Evolutionary conservation across 2,329 filamentous ascomycete genomes (phyloP).

Genomic region (Fusarium sp.): DNA sequence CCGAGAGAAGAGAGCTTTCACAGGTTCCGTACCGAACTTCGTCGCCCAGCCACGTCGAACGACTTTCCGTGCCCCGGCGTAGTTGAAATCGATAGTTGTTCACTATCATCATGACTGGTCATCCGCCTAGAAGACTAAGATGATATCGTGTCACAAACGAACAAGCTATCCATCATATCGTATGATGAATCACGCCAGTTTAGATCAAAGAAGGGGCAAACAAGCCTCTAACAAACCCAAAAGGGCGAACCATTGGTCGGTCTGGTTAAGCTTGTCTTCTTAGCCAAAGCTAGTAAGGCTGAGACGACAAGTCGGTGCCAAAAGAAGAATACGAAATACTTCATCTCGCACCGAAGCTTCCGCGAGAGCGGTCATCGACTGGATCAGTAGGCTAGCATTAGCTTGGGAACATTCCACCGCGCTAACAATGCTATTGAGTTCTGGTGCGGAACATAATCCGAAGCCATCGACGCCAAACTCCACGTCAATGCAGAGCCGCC

Average conservation of each 20-base stretch:
- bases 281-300: slow-evolving; percentile 43
- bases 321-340: slow-evolving; percentile 26
- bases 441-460: slow-evolving; percentile 8
- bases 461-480: slow-evolving; percentile 1
- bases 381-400: slow-evolving; percentile 4
- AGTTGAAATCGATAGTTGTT: slow-evolving; percentile 23
- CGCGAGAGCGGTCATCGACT: slow-evolving; percentile 4
- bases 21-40: not conserved
- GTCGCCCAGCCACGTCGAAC: not conserved
- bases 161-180: slow-evolving; percentile 35
- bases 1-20: not conserved
- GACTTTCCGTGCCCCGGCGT: not conserved
- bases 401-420: not conserved
- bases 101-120: slow-evolving; percentile 26
- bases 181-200: slow-evolving; percentile 45
- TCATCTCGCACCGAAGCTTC: slow-evolving; percentile 24
- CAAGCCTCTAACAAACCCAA: slow-evolving; percentile 14
- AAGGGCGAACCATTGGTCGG: slow-evolving; percentile 1
- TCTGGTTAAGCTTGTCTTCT: slow-evolving; percentile 9
- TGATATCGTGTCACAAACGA: not conserved
- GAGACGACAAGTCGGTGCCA: slow-evolving; percentile 40
- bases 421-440: slow-evolving; percentile 5
- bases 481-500: not conserved
- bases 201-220: slow-evolving; percentile 32
- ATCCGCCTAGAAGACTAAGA: slow-evolving; percentile 13